phyloP scores from a whole-genome alignment of 139 green algal genomes.

The Nannochloris sp. region DNA sequence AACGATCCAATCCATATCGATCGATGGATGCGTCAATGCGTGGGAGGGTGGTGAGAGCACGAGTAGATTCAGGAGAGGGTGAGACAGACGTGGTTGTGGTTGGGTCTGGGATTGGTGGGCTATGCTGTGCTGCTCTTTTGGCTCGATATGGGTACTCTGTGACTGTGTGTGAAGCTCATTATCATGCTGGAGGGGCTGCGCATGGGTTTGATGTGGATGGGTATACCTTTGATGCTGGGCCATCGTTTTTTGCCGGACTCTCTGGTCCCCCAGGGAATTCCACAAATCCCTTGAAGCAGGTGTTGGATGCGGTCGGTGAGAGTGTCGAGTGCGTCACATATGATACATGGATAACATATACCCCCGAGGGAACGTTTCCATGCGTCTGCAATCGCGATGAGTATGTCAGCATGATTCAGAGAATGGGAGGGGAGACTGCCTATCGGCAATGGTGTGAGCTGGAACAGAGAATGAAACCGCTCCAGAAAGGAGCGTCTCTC shows the following conservation, averaged over 20 bases:
- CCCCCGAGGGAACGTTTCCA: slow-evolving; percentile 50
- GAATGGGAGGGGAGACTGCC: slow-evolving; percentile 37
- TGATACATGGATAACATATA: slow-evolving; percentile 78
- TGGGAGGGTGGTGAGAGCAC: too few relatives aligned
- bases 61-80: neutral
- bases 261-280: slow-evolving; percentile 19
- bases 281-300: slow-evolving; percentile 71
- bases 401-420: slow-evolving; percentile 51
- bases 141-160: slow-evolving; percentile 57
- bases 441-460: slow-evolving; percentile 50
- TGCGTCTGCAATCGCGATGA: slow-evolving; percentile 33
- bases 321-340: slow-evolving; percentile 75
- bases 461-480: slow-evolving; percentile 72
- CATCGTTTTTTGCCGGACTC: slow-evolving; percentile 66
- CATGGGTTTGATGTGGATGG: slow-evolving; percentile 69
- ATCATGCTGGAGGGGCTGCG: slow-evolving; percentile 66
- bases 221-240: slow-evolving; percentile 81
- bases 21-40: too few relatives aligned
- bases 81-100: slow-evolving; percentile 60
- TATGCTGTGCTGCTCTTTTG: slow-evolving; percentile 67
- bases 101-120: slow-evolving; percentile 53
- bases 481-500: slow-evolving; percentile 62
- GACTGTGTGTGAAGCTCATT: slow-evolving; percentile 72
- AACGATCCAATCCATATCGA: too few relatives aligned
- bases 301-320: slow-evolving; percentile 70